phyloP scores from a whole-genome alignment of 2,329 filamentous ascomycete genomes.

The Phaeosphaeriaceae sp. region DNA sequence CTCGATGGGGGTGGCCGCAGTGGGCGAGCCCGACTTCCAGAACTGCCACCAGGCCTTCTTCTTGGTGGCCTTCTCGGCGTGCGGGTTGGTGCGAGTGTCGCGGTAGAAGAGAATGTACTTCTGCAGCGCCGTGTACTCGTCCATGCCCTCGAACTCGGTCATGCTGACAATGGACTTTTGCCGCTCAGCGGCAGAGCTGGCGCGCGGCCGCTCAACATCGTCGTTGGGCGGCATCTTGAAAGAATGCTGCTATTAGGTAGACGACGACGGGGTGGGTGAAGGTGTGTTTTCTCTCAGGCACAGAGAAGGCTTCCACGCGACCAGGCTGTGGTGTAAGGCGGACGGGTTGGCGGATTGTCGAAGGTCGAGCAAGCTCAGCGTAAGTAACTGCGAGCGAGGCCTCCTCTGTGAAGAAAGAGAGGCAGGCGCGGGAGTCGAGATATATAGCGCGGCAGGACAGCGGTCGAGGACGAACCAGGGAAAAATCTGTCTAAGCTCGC shows the following conservation, averaged over 20 bases:
- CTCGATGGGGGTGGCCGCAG: conserved; percentile 35
- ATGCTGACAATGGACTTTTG: conserved; percentile 45
- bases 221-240: conserved; percentile 37
- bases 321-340: conserved; percentile 11
- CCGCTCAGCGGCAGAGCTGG: conserved; percentile 37
- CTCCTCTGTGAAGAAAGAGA: conserved; percentile 32
- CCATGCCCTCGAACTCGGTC: conserved; percentile 55
- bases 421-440: conserved; percentile 29
- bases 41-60: conserved; percentile 65
- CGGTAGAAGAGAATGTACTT: conserved; percentile 73
- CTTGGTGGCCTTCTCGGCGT: conserved; percentile 55
- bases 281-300: conserved; percentile 23
- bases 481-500: conserved; percentile 33
- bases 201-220: conserved; percentile 45
- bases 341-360: conserved; percentile 20
- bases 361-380: conserved; percentile 36
- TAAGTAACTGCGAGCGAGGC: conserved; percentile 36
- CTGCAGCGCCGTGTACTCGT: conserved; percentile 71
- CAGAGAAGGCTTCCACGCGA: conserved; percentile 38
- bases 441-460: conserved; percentile 26
- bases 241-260: conserved; percentile 23
- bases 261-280: conserved; percentile 9
- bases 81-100: conserved; percentile 62
- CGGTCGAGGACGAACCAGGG: conserved; percentile 24
- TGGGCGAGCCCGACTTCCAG: conserved; percentile 54